Conservation (phyloP, 768 basidiomycete genomes). For the Mycena venus region DNA sequence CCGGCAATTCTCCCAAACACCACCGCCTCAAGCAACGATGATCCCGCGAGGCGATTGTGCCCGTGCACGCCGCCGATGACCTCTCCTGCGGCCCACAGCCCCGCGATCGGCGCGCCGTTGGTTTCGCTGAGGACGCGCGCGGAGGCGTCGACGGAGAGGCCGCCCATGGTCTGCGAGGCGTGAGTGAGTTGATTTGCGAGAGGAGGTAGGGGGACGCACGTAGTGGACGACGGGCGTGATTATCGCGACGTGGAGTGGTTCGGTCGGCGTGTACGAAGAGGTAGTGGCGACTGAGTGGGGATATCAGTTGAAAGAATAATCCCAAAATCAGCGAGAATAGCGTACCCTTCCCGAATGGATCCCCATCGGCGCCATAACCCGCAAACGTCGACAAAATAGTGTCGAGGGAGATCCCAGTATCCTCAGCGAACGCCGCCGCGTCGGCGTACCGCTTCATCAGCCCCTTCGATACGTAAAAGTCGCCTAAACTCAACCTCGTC, state of each 20-base stretch:
- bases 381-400: constrained; percentile 30
- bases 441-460: constrained; percentile 41
- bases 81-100: constrained; percentile 43
- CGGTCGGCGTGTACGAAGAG: constrained; percentile 24
- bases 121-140: constrained; percentile 34
- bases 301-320: background rate
- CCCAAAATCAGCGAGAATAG: background rate
- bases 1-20: constrained; percentile 46
- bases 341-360: constrained; percentile 34
- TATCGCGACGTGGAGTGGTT: constrained; percentile 37
- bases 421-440: constrained; percentile 33
- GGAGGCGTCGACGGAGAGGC: constrained; percentile 36
- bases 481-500: constrained; percentile 22
- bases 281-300: constrained; percentile 3
- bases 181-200: background rate
- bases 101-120: constrained; percentile 25
- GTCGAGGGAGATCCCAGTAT: constrained; percentile 29
- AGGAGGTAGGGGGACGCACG: constrained; percentile 23
- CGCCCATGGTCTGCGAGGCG: constrained; percentile 42
- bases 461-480: constrained; percentile 42
- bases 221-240: constrained; percentile 46
- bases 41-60: constrained; percentile 42
- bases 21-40: constrained; percentile 44
- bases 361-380: constrained; percentile 26
- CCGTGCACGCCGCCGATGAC: constrained; percentile 47